A percentile compares a stretch with the other conserved stretches of the same genome.
phyloP scores from a whole-genome alignment of 768 basidiomycete species.

The Suillus americanus region DNA sequence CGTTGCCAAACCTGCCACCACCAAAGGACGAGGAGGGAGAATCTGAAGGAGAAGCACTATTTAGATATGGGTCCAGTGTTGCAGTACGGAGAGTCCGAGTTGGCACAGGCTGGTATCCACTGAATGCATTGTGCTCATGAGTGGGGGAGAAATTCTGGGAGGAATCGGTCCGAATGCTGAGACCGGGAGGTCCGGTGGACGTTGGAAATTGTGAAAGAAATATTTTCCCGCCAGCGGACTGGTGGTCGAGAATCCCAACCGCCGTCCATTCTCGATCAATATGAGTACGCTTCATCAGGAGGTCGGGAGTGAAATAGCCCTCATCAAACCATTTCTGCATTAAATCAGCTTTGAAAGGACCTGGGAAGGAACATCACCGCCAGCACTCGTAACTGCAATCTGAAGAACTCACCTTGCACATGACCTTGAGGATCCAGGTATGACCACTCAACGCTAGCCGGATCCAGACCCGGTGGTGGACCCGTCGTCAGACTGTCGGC shows the following conservation, averaged over 20 bases:
- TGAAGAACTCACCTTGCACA: slow-evolving; percentile 67
- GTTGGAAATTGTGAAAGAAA: slow-evolving; percentile 56
- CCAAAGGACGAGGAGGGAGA: slow-evolving; percentile 76
- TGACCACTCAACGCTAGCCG: slow-evolving; percentile 76
- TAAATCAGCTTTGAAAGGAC: slow-evolving; percentile 82
- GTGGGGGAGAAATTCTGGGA: slow-evolving; percentile 42
- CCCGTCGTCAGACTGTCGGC: slow-evolving; percentile 21
- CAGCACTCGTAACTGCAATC: not conserved
- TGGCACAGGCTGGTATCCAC: slow-evolving; percentile 67
- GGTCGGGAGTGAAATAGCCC: slow-evolving; percentile 81
- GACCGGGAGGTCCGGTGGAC: slow-evolving; percentile 50
- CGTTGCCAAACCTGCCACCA: slow-evolving; percentile 59
- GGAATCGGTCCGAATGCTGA: slow-evolving; percentile 49
- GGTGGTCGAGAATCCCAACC: slow-evolving; percentile 57
- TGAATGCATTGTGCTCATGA: slow-evolving; percentile 40
- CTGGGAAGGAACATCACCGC: slow-evolving; percentile 38
- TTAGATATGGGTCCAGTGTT: slow-evolving; percentile 60
- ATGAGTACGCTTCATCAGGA: slow-evolving; percentile 82
- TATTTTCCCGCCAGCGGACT: slow-evolving; percentile 53
- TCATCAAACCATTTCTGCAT: slow-evolving; percentile 97
- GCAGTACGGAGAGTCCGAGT: slow-evolving; percentile 56
- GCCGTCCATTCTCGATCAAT: slow-evolving; percentile 68
- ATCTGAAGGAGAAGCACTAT: slow-evolving; percentile 56
- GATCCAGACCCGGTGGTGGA: slow-evolving; percentile 54
- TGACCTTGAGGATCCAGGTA: slow-evolving; percentile 93